phyloP scores from a whole-genome alignment of 768 basidiomycete genomes.

The Epithele typhae region DNA sequence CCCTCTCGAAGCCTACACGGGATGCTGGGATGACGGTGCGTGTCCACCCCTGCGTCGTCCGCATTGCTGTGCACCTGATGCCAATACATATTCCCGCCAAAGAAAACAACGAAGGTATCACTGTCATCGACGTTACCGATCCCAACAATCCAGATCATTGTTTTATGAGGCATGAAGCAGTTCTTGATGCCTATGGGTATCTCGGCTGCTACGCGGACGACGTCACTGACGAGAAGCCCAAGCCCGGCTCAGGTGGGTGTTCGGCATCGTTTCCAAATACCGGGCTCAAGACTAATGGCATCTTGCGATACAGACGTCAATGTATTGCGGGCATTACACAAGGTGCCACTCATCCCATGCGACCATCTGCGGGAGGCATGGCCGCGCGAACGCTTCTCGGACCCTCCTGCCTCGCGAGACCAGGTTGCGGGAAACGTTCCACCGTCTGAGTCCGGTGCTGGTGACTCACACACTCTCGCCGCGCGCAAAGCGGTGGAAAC shows the following conservation, averaged over 20 bases:
- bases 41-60: neutral
- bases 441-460: too few relatives aligned
- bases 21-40: neutral
- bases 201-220: neutral
- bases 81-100: neutral
- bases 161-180: slow-evolving; percentile 14
- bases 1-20: neutral
- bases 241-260: too few relatives aligned
- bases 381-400: neutral
- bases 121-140: slow-evolving; percentile 31
- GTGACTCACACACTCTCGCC: slow-evolving; percentile 12
- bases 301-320: neutral
- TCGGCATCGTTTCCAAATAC: neutral
- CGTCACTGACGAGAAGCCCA: neutral
- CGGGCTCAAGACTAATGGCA: neutral
- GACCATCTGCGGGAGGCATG: neutral
- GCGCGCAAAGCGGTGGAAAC: slow-evolving; percentile 21
- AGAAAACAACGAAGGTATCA: neutral
- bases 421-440: too few relatives aligned
- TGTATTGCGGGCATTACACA: neutral
- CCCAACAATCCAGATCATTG: slow-evolving; percentile 26
- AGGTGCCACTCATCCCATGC: too few relatives aligned
- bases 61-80: neutral
- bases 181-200: slow-evolving; percentile 4
- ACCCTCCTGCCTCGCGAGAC: neutral